Base-by-base conservation (phyloP, 495 filamentous ascomycete genomes). In the Talaromyces thailandensis region DNA sequence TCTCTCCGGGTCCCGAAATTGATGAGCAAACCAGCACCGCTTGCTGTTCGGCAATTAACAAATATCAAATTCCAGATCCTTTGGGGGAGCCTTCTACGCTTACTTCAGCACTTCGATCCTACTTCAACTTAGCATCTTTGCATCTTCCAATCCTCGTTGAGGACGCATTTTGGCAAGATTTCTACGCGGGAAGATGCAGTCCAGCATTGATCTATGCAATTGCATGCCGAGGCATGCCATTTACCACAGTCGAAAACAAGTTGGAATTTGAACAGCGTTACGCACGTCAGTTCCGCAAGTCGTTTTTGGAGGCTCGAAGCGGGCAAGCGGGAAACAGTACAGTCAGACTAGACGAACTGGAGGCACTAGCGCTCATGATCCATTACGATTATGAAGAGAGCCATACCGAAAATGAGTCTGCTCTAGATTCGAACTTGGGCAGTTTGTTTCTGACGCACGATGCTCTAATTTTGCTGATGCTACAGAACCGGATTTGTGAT, bases 341-440 rank as follows among this genome's bases (percentile, higher is more conserved):
- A 51, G 57, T 66, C 23, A 50, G 57, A 14, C 62, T 66, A 14
- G 64, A 66, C 40, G 58, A 66, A 14, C 62, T 66, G n/a, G 64
- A 66, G 57, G 64, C 64, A 9, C 28, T 66, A 29, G 64, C 64
- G 9, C 64, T 66, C 8, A 66, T 66, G 56, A 40, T 64, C 6
- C 50, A 66, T 61, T 66, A 56, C 35, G 51, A 66, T 23, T 66
- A 66, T 35, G 57, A 63, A 29, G 26, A 60, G 11, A 31, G 6
- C 29, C n/a, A 66, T 23, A n/a, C 56, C 16, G 37, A 18, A n/a
- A 16, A 9, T 14, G 24, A 21, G 21, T 32, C 55, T 6, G 14
- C 55, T 18, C 32, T 64, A 6, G 24, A 50, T 23, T 23, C 50
- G 18, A 57, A 61, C 18, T 48, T 66, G 9, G 58, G 58, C 14